Conservation (phyloP, 805 yeast genomes). For the Vanderwaltozyma verrucispora region DNA sequence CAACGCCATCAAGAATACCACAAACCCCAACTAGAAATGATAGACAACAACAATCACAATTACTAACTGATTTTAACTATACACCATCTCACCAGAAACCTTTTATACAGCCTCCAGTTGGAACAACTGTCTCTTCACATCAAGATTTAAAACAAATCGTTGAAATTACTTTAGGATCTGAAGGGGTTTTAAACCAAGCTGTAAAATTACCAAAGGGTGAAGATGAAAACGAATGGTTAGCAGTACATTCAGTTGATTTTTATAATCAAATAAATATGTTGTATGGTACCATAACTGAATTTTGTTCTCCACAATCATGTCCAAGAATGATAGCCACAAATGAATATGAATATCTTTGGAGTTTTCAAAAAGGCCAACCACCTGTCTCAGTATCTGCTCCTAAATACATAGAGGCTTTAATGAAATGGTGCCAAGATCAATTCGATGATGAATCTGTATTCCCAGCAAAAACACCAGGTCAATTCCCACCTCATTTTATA, state of each 20-base stretch:
- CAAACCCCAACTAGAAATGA: slow-evolving; percentile 2
- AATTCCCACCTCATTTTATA: slow-evolving; percentile 78
- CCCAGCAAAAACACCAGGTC: slow-evolving; percentile 85
- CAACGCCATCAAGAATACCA: slow-evolving; percentile 8
- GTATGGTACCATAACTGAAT: slow-evolving; percentile 90
- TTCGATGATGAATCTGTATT: slow-evolving; percentile 85
- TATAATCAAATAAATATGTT: slow-evolving; percentile 94
- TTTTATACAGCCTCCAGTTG: slow-evolving; percentile 20
- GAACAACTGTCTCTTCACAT: slow-evolving; percentile 43
- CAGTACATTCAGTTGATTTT: slow-evolving; percentile 95
- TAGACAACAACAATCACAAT: slow-evolving; percentile 4
- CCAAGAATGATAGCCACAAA: slow-evolving; percentile 97
- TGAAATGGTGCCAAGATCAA: slow-evolving; percentile 92
- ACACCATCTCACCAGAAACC: slow-evolving; percentile 31
- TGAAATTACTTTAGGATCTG: slow-evolving; percentile 90
- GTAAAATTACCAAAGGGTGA: slow-evolving; percentile 91
- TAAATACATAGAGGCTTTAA: slow-evolving; percentile 82
- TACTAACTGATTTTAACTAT: slow-evolving; percentile 28
- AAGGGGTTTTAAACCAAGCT: slow-evolving; percentile 82
- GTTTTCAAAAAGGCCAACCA: slow-evolving; percentile 55
- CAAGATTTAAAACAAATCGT: slow-evolving; percentile 79
- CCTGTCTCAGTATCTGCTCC: slow-evolving; percentile 92
- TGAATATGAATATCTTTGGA: slow-evolving; percentile 96
- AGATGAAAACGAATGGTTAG: slow-evolving; percentile 87
- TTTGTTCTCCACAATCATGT: slow-evolving; percentile 90